Evolutionary conservation across 441 rosid genomes (phyloP).

Genomic region (Metrosideros polymorpha): DNA sequence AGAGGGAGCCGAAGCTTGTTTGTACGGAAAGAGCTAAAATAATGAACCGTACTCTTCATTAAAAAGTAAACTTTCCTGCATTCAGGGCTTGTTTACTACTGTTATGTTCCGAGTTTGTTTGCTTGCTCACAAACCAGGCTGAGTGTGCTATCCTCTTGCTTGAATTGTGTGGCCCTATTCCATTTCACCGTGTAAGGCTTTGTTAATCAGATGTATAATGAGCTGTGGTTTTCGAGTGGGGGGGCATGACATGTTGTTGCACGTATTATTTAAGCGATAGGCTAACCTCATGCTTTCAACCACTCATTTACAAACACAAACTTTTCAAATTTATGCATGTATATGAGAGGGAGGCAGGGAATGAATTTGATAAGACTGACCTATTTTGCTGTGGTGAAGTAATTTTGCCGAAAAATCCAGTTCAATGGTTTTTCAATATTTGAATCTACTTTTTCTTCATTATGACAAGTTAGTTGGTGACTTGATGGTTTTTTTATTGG

Average conservation of each 20-base stretch:
- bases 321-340: not conserved
- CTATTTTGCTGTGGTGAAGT: not conserved
- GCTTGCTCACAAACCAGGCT: not conserved
- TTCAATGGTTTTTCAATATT: not conserved
- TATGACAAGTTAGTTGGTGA: not conserved
- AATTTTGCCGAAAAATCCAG: not conserved
- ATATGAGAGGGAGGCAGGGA: not conserved
- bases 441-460: not conserved
- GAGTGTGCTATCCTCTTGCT: not conserved
- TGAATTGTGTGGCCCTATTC: not conserved
- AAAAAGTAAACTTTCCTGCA: not conserved
- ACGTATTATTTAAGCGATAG: not conserved
- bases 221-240: not conserved
- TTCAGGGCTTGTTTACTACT: not conserved
- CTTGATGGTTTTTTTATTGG: not conserved
- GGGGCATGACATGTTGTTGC: not conserved
- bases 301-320: not conserved
- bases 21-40: not conserved
- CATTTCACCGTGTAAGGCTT: not conserved
- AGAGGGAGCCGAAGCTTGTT: not conserved
- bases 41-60: not conserved
- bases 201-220: not conserved
- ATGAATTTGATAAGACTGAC: not conserved
- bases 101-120: not conserved
- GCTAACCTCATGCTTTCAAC: not conserved